phyloP scores from a whole-genome alignment of 768 basidiomycete species.

The Leccinum uliginosum region DNA sequence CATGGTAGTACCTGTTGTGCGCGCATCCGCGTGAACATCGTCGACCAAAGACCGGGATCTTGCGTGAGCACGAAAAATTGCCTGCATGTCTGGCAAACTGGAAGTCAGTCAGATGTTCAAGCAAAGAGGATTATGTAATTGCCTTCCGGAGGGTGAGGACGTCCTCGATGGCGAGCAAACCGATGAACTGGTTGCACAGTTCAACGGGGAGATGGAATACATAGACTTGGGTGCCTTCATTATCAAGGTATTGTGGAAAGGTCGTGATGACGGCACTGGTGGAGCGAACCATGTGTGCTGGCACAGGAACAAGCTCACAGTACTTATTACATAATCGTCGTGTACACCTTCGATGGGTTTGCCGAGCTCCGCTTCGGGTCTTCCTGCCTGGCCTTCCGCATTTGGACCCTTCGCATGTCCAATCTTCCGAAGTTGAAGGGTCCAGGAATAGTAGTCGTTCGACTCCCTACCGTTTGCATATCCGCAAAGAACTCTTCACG shows the following conservation, averaged over 20 bases:
- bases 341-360: too few species aligned
- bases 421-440: too few species aligned
- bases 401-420: too few species aligned
- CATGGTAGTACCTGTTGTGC: conserved; percentile 13
- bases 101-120: neutral
- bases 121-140: neutral
- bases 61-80: conserved; percentile 14
- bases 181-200: conserved; percentile 11
- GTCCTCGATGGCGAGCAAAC: conserved; percentile 11
- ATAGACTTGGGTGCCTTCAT: neutral
- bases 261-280: neutral
- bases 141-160: conserved; percentile 19
- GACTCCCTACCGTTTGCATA: too few species aligned
- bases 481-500: too few species aligned
- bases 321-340: too few species aligned
- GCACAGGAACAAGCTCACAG: too few species aligned
- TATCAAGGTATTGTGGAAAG: neutral
- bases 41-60: conserved; percentile 17
- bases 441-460: too few species aligned
- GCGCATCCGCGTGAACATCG: conserved; percentile 10
- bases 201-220: conserved; percentile 16
- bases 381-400: too few species aligned
- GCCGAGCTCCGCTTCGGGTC: too few species aligned
- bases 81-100: conserved; percentile 22
- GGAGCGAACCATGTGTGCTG: neutral